Evolutionary conservation across 2,329 filamentous ascomycete species (phyloP), one percentile per base, ranked within the genome.

Genomic region (Fusarium denticulatum): DNA sequence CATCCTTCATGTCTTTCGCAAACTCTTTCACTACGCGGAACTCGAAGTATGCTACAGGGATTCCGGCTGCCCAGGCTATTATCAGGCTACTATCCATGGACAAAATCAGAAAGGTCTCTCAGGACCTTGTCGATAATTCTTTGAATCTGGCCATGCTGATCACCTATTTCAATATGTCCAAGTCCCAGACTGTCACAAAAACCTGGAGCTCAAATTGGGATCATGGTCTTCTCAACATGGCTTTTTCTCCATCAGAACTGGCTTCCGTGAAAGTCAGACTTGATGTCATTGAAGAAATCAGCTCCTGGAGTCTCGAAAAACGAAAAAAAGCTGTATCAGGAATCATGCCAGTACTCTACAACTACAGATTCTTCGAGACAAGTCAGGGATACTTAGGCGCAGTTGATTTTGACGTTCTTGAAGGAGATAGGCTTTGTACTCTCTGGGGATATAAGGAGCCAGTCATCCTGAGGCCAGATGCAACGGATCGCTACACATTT

Each of bases 91-190:
- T 67, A 20, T 40, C 22, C 12, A 26, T 53, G 22, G 30, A 55
- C 28, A 32, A 32, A 39, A 39, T 26, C 20, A 34, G 37, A 34
- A 15, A 9, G 9, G 26, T 40, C 22, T 47, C 40, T 36, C 55
- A 45, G 22, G 55, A 34, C 4, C 36, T 68, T 32, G 24, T 49
- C 56, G 46, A 53, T 9, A 43, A 18, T 28, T 47, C 46, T 53
- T 53, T 67, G 46, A 55, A 67, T 37, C 26, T 67, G 20, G 36
- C 63, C 7, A 24, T 68, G 63, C 22, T 67, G 30, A 61, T 55
- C 18, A 40, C 30, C 13, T 61, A 46, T 60, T 49, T 61, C 36
- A 61, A 67, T 42, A 59, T 47, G 37, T 7, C 36, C 14, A n/a
- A 36, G 34, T 28, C 30, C 9, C 26, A 34, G 14, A 34, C 47